Conservation (phyloP, 768 basidiomycete species). For the Pleurotus citrinopileatus region DNA sequence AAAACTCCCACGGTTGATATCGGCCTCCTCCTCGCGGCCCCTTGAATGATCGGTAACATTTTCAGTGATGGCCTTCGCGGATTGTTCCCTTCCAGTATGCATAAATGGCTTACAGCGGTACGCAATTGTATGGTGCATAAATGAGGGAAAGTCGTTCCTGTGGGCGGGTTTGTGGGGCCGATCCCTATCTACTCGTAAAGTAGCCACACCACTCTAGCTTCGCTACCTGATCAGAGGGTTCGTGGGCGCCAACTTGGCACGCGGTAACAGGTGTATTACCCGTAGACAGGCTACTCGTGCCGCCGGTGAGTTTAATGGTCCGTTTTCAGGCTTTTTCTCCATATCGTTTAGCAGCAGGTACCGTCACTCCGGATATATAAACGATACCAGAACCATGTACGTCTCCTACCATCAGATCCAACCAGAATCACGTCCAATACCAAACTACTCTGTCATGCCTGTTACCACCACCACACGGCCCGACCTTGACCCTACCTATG, state of each 20-base stretch:
- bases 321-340: not conserved
- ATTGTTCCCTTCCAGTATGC: too few species aligned
- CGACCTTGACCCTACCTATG: not conserved
- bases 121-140: not conserved
- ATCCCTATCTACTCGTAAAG: not conserved
- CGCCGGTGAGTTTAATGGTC: not conserved
- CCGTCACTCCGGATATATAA: not conserved
- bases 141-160: not conserved
- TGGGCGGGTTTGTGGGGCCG: not conserved
- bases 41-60: too few species aligned
- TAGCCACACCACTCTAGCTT: not conserved
- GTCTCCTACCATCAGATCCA: not conserved
- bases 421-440: too few species aligned
- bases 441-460: not conserved
- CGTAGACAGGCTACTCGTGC: not conserved
- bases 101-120: not conserved
- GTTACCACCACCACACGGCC: not conserved
- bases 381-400: not conserved
- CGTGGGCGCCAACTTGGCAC: not conserved
- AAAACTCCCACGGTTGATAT: too few species aligned
- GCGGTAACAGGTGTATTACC: not conserved
- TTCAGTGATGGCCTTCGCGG: too few species aligned
- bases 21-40: too few species aligned
- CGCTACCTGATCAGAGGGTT: not conserved
- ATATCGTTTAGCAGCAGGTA: conserved; percentile 1